Percentiles rank a stretch among this genome's conserved stretches.
These are phyloP conservation scores for Parathielavia hyrcaniae DNA, from an alignment of 495 filamentous ascomycete genomes.

Conservation along the genomic window DNA sequence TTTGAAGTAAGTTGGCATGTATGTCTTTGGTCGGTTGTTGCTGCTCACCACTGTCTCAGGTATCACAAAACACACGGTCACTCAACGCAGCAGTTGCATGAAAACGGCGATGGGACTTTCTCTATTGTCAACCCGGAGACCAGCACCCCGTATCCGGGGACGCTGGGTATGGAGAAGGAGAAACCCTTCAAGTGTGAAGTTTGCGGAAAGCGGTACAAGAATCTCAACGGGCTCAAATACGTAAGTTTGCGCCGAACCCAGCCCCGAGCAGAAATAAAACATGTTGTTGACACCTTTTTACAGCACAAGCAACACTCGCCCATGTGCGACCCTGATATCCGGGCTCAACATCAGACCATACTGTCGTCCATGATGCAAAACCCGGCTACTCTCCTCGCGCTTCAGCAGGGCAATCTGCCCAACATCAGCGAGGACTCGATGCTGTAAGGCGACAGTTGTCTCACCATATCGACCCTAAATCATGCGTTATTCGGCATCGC, in stretches of 20 bases:
- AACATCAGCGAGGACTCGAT: conserved; percentile 46
- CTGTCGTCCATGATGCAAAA: conserved; percentile 38
- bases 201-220: conserved; percentile 99
- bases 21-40: not conserved
- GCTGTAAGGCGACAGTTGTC: conserved; percentile 26
- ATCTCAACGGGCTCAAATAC: conserved; percentile 92
- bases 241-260: conserved; percentile 33
- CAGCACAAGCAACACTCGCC: conserved; percentile 77
- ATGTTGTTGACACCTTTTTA: conserved; percentile 9
- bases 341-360: conserved; percentile 35
- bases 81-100: conserved; percentile 88
- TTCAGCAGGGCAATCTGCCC: conserved; percentile 33
- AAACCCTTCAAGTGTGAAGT: conserved; percentile 96
- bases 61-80: conserved; percentile 85
- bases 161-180: conserved; percentile 98
- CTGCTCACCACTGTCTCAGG: conserved; percentile 41
- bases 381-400: conserved; percentile 27
- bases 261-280: too few relatives aligned
- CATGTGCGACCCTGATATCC: conserved; percentile 51
- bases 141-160: conserved; percentile 86
- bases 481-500: not conserved
- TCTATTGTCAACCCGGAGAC: conserved; percentile 98
- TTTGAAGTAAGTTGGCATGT: conserved; percentile 61
- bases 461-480: not conserved
- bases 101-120: conserved; percentile 93